Evolutionary conservation across 306 rosid genomes (phyloP).

Genomic region (Psophocarpus tetragonolobus): DNA sequence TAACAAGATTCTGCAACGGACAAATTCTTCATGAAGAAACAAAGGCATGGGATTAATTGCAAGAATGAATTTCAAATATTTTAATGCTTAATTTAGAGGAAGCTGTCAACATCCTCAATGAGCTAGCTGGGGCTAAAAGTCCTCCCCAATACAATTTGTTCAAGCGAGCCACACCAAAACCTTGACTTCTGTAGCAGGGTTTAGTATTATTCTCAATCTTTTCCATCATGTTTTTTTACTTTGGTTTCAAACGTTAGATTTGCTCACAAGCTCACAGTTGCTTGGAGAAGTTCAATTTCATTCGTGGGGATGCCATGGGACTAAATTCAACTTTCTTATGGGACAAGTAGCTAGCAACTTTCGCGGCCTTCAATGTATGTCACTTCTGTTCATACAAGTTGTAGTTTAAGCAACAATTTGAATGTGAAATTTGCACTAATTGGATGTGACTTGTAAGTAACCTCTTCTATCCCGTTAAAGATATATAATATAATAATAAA

Average conservation of each 20-base stretch:
- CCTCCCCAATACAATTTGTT: conserved; percentile 41
- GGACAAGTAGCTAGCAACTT: conserved; percentile 35
- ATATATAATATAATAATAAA: conserved; percentile 1
- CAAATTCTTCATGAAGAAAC: conserved; percentile 44
- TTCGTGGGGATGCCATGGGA: conserved; percentile 13
- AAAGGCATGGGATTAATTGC: conserved; percentile 27
- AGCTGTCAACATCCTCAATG: conserved; percentile 50
- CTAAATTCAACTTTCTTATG: conserved; percentile 40
- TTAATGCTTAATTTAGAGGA: conserved; percentile 26
- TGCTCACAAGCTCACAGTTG: conserved; percentile 36
- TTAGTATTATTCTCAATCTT: conserved; percentile 15
- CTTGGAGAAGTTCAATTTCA: conserved; percentile 29
- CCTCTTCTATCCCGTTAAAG: conserved; percentile 22
- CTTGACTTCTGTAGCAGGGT: conserved; percentile 46
- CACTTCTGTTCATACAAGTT: conserved; percentile 37
- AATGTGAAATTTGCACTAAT: conserved; percentile 28
- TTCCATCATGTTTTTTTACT: not conserved
- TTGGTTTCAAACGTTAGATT: conserved; percentile 36
- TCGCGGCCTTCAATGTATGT: conserved; percentile 42
- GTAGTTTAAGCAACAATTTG: conserved; percentile 32
- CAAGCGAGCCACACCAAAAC: conserved; percentile 46
- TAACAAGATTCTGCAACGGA: conserved; percentile 45
- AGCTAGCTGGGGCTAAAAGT: conserved; percentile 52
- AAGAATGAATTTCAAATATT: conserved; percentile 31
- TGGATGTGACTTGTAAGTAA: conserved; percentile 34